Percentiles rank a stretch among this genome's conserved stretches.
These are phyloP conservation scores for Yamadazyma insecticola DNA, from an alignment of 805 yeast species.

Conservation along the genomic window DNA sequence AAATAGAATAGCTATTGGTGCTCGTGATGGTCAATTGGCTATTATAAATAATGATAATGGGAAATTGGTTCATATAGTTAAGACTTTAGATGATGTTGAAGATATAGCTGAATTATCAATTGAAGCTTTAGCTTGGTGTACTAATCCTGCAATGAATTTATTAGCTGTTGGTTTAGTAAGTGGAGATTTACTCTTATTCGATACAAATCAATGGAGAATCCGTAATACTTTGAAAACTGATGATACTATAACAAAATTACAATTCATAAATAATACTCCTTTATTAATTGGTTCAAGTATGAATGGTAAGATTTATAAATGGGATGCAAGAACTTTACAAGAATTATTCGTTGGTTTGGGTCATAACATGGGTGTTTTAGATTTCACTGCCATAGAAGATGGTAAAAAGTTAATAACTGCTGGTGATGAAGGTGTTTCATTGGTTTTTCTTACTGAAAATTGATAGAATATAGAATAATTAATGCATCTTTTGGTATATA, in stretches of 20 bases:
- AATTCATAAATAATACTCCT: constrained; percentile 59
- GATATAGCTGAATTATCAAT: constrained; percentile 41
- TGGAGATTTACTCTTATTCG: constrained; percentile 81
- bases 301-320: constrained; percentile 81
- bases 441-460: constrained; percentile 46
- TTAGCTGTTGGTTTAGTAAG: constrained; percentile 87
- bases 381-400: constrained; percentile 63
- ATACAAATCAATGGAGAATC: constrained; percentile 80
- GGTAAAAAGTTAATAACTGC: constrained; percentile 80
- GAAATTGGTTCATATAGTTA: constrained; percentile 57
- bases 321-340: constrained; percentile 86
- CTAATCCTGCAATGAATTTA: constrained; percentile 44
- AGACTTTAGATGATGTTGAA: constrained; percentile 54
- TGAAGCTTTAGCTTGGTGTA: constrained; percentile 74
- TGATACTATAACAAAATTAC: constrained; percentile 82
- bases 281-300: constrained; percentile 66
- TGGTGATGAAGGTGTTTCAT: constrained; percentile 93
- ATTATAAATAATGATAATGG: constrained; percentile 78
- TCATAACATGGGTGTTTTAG: constrained; percentile 91
- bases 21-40: constrained; percentile 81
- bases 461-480: no score
- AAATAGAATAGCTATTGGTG: constrained; percentile 69
- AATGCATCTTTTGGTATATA: background rate
- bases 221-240: constrained; percentile 60
- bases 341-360: constrained; percentile 79